Evolutionary conservation across 2,329 filamentous ascomycete genomes (phyloP).

Genomic region (Colletotrichum filicis): DNA sequence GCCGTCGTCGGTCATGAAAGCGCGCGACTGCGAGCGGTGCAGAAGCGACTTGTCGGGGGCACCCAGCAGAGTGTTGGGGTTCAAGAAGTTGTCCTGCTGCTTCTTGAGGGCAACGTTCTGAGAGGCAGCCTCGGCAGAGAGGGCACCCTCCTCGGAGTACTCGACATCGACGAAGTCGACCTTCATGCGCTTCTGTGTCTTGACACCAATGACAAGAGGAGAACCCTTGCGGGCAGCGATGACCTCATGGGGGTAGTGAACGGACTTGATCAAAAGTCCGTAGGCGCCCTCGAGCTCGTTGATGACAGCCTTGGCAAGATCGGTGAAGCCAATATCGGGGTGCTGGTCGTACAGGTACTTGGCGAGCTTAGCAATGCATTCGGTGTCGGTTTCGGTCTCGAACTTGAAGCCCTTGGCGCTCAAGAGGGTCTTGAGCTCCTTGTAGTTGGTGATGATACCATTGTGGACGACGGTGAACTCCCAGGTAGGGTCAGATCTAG

Average conservation of each 20-base stretch:
- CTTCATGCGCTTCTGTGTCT: slow-evolving; percentile 99
- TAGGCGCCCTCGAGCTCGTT: slow-evolving; percentile 98
- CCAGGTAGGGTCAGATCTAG: slow-evolving; percentile 91
- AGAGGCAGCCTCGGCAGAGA: slow-evolving; percentile 92
- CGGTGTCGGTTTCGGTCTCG: slow-evolving; percentile 98
- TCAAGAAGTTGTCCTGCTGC: slow-evolving; percentile 74
- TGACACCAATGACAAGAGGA: slow-evolving; percentile 95
- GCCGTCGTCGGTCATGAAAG: slow-evolving; percentile 98
- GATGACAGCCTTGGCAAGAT: slow-evolving; percentile 96
- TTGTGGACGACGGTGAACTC: slow-evolving; percentile 99
- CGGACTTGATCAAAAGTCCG: slow-evolving; percentile 96
- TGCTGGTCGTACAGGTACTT: slow-evolving; percentile 98
- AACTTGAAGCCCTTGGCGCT: slow-evolving; percentile 96
- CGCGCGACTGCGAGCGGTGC: slow-evolving; percentile 97
- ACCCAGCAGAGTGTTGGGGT: slow-evolving; percentile 77
- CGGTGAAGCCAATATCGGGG: slow-evolving; percentile 94
- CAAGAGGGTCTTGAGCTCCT: slow-evolving; percentile 95
- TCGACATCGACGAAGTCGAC: slow-evolving; percentile 99
- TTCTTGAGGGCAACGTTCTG: slow-evolving; percentile 99
- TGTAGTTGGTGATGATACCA: slow-evolving; percentile 99
- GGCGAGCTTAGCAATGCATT: slow-evolving; percentile 98
- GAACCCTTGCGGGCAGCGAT: slow-evolving; percentile 99
- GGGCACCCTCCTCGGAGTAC: slow-evolving; percentile 87
- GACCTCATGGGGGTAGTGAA: slow-evolving; percentile 97
- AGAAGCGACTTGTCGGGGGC: slow-evolving; percentile 97